Evolutionary conservation across 2,329 filamentous ascomycete species (phyloP), one percentile per base, ranked within the genome.

Genomic region (Didymella pinodella): DNA sequence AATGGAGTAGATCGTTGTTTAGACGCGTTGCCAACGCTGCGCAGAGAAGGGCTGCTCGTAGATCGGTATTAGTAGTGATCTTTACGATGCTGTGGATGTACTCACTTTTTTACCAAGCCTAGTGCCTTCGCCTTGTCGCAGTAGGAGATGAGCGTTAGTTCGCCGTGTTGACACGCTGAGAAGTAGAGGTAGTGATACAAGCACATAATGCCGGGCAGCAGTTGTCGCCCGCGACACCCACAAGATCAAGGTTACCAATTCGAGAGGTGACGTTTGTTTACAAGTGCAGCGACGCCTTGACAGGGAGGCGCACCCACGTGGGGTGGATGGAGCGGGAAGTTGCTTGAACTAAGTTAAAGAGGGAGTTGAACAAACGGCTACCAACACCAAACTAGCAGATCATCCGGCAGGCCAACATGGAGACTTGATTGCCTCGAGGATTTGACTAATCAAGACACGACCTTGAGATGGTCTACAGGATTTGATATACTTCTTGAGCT

Each of bases 141-240:
- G 61, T 75, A 75, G 50, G 67, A 63, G 54, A 71, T 41, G 50
- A 63, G 66, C 56, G 59, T 68, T 29, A 77, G 48, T 43, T 75
- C 69, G 32, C 60, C 63, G 65, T 78, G 76, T 57, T 58, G 62
- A 63, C 76, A 78, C 25, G 46, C 28, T 6, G 68, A 68, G 54
- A 69, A 74, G 63, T 73, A 76, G 49, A 71, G 57, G 65, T 77
- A 77, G 18, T 64, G 62, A 67, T 76, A 78, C 7, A 65, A 48
- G 62, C 76, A 78, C 76, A 78, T 78, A 48, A 48, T 63, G 53
- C 46, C 48, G 45, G 59, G 52, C 41, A 47, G 57, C 57, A 28
- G 53, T 54, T 57, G 56, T 62, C 59, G 51, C 40, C 43, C 38
- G 43, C 28, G 40, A 53, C 47, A 48, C 59, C 38, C 48, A 31